These are phyloP conservation scores for Aspergillus incahuasiensis DNA, from an alignment of 495 filamentous ascomycete genomes.

Conservation along the genomic window DNA sequence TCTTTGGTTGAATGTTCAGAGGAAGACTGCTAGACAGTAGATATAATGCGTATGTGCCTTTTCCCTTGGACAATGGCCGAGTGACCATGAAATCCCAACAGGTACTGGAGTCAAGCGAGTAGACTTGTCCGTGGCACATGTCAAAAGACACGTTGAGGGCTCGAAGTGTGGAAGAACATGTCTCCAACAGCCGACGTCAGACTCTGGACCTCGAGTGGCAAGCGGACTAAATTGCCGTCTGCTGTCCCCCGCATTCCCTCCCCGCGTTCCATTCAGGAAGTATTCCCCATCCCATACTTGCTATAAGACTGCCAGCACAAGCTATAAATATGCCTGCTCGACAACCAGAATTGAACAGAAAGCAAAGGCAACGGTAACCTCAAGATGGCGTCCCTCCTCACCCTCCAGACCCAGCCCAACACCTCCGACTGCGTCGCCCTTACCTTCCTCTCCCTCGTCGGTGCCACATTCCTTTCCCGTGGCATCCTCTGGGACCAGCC, in stretches of 20 bases:
- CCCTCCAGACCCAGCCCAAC: slow-evolving; percentile 20
- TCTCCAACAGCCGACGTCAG: too few species aligned
- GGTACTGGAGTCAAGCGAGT: too few species aligned
- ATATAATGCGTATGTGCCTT: too few species aligned
- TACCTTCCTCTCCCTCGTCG: slow-evolving; percentile 23
- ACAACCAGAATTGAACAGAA: background rate
- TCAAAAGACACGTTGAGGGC: too few species aligned
- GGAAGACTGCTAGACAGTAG: too few species aligned
- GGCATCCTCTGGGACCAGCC: slow-evolving; percentile 35
- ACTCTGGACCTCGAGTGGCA: too few species aligned
- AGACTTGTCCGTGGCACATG: too few species aligned
- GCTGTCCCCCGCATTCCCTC: background rate
- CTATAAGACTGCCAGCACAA: background rate
- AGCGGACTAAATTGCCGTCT: slow-evolving; percentile 5
- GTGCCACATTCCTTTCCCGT: slow-evolving; percentile 27
- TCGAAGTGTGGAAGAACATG: too few species aligned
- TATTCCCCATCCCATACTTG: slow-evolving; percentile 4
- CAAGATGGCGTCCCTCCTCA: slow-evolving; percentile 19
- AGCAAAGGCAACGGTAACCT: background rate
- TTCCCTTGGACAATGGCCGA: too few species aligned
- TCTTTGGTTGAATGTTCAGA: too few species aligned
- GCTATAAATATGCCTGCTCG: background rate
- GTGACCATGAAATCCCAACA: too few species aligned
- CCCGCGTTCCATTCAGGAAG: slow-evolving; percentile 8
- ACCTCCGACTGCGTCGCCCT: slow-evolving; percentile 30